Base-by-base conservation (phyloP, 345 rosid species). In the Hibiscus syriacus region DNA sequence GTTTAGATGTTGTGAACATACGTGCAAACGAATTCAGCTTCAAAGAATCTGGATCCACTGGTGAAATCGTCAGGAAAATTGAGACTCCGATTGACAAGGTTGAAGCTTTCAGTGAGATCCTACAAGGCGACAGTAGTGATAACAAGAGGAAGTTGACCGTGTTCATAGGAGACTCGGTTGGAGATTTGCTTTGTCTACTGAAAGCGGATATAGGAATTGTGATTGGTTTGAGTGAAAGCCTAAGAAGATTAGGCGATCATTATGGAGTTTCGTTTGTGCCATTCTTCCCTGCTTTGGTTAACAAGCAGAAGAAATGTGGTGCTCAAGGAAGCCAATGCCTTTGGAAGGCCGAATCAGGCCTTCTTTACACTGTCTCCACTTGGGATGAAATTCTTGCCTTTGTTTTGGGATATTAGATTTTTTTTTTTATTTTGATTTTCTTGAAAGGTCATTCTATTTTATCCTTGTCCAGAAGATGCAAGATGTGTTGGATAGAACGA, bases 381-480 rank as follows among this genome's bases (percentile, higher is more conserved):
- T 95, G 98, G 99, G 89, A 86, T 36, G 98, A 92, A 74, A 79
- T 92, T 72, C 93, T 90, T 81, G 93, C 98, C 66, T 90, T 92
- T 53, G 66, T 87, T 67, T 79, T 87, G 85, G 99, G 99, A 69
- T 90, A 23, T 53, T 53, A 53, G 57, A 53, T 26, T 12, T 4
- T 13, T 14, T 3, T 3, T 53, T 45, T 19, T 45, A n/a, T n/a
- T 45, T 45, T 14, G 17, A 45, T 45, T 45, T 19, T 45, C n/a
- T n/a, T n/a, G n/a, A n/a, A n/a, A n/a, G n/a, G n/a, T n/a, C n/a
- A n/a, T n/a, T n/a, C n/a, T n/a, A n/a, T 45, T 45, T 14, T 6
- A 2, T 62, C 16, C 26, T 58, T 54, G 14, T 38, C 41, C 41
- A 38, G 41, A 10, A 8, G 9, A 36, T 36, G 9, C 1, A 29